Evolutionary conservation across 495 filamentous ascomycete species (phyloP).

Genomic region (Neohortaea acidophila): DNA sequence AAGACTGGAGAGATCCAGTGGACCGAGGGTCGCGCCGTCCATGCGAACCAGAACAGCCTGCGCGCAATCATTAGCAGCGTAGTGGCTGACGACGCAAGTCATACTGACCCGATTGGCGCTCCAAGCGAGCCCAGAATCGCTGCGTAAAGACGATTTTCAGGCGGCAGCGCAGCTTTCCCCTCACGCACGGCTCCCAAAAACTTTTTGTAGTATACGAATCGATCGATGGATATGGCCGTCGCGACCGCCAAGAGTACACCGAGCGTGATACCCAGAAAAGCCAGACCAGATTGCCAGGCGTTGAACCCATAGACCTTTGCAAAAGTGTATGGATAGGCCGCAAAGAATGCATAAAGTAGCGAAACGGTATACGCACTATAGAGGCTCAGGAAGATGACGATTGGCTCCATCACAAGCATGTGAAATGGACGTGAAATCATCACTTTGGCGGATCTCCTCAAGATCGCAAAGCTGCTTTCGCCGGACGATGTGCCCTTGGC

Average conservation of each 20-base stretch:
- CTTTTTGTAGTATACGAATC: slow-evolving; percentile 17
- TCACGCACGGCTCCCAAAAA: slow-evolving; percentile 26
- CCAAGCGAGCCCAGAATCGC: slow-evolving; percentile 32
- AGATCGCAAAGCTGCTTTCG: slow-evolving; percentile 25
- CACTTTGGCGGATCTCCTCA: too few species aligned
- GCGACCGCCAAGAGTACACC: slow-evolving; percentile 27
- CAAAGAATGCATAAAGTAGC: slow-evolving; percentile 41
- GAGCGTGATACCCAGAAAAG: slow-evolving; percentile 37
- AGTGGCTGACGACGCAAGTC: too few species aligned
- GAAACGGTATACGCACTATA: slow-evolving; percentile 38
- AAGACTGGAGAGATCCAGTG: slow-evolving; percentile 41
- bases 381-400: slow-evolving; percentile 36
- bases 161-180: slow-evolving; percentile 21
- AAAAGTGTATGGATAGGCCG: slow-evolving; percentile 41
- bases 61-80: too few species aligned
- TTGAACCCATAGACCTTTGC: slow-evolving; percentile 34
- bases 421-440: slow-evolving; percentile 25
- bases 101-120: slow-evolving; percentile 30
- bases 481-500: slow-evolving; percentile 12
- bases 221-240: slow-evolving; percentile 32
- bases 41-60: slow-evolving; percentile 38
- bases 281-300: slow-evolving; percentile 33
- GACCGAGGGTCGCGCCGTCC: slow-evolving; percentile 27
- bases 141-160: slow-evolving; percentile 31
- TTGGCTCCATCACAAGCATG: slow-evolving; percentile 33